phyloP scores from a whole-genome alignment of 2,329 filamentous ascomycete species.

The Curvularia verruculosa region DNA sequence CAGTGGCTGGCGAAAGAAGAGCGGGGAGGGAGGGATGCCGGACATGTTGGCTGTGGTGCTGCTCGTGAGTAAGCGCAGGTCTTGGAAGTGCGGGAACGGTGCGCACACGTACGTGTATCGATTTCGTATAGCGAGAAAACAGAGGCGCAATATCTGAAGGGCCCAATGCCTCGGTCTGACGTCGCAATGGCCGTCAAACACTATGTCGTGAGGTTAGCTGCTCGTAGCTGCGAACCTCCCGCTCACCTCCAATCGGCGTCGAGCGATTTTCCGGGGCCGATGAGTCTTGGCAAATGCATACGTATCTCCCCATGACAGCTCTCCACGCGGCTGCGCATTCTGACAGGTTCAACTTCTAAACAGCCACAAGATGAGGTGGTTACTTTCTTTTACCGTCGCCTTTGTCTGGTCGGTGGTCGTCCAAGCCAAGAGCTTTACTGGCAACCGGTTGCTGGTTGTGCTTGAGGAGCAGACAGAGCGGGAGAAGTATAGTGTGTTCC shows the following conservation, averaged over 20 bases:
- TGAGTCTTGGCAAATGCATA: constrained; percentile 47
- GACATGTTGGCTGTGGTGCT: constrained; percentile 60
- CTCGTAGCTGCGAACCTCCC: constrained; percentile 8
- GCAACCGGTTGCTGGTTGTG: constrained; percentile 81
- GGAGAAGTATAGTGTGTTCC: constrained; percentile 80
- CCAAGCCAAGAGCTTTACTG: constrained; percentile 78
- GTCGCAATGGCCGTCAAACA: constrained; percentile 15
- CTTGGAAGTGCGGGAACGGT: not conserved
- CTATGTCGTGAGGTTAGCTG: constrained; percentile 15
- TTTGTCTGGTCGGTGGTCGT: constrained; percentile 70
- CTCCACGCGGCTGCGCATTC: constrained; percentile 11
- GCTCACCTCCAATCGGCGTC: constrained; percentile 27
- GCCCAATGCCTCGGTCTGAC: constrained; percentile 29
- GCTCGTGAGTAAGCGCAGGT: constrained; percentile 4
- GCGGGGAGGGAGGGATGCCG: constrained; percentile 49
- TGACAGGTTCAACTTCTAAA: constrained; percentile 29
- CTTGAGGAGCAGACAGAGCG: constrained; percentile 83
- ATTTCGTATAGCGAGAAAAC: not conserved
- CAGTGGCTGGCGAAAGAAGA: constrained; percentile 84
- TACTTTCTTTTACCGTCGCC: constrained; percentile 69
- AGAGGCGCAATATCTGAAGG: constrained; percentile 6
- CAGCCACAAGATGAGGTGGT: constrained; percentile 72
- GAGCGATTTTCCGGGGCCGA: constrained; percentile 33
- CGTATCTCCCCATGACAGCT: constrained; percentile 41
- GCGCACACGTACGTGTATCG: constrained; percentile 10